Evolutionary conservation across 163 green algal species (phyloP).

Genomic region (Scenedesmus sp.): DNA sequence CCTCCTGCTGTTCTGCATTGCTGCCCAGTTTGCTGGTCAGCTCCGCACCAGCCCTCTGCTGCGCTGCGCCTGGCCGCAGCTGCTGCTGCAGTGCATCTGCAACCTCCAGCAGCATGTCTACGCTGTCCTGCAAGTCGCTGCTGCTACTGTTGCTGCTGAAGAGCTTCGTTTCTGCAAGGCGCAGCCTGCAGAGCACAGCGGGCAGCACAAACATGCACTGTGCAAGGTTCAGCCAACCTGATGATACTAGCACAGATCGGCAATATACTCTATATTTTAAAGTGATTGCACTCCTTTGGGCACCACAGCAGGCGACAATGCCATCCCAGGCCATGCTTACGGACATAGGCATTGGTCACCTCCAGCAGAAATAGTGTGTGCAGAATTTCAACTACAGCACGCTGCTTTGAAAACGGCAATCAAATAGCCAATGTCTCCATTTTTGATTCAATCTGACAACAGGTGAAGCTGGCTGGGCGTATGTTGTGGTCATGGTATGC

Average conservation of each 20-base stretch:
- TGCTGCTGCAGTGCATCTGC: not conserved
- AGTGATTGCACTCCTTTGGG: no score
- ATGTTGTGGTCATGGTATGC: not conserved
- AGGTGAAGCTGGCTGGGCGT: not conserved
- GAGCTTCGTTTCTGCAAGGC: not conserved
- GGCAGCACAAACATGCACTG: not conserved
- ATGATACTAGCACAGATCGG: no score
- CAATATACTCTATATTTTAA: no score
- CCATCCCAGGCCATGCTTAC: no score
- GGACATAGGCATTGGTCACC: no score
- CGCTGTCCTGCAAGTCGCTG: not conserved
- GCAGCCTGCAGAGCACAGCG: not conserved
- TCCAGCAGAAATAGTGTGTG: no score
- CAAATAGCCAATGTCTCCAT: no score
- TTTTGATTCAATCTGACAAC: not conserved
- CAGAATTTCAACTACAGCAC: no score
- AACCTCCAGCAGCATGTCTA: not conserved
- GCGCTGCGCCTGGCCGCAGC: not conserved
- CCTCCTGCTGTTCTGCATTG: not conserved
- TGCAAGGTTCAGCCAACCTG: no score
- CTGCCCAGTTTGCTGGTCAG: not conserved
- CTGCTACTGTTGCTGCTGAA: conserved; percentile 12
- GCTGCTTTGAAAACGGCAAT: no score
- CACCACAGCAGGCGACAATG: no score
- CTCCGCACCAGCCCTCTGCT: not conserved